phyloP scores from a whole-genome alignment of 2,329 filamentous ascomycete genomes.

The Epichloe amarillans region DNA sequence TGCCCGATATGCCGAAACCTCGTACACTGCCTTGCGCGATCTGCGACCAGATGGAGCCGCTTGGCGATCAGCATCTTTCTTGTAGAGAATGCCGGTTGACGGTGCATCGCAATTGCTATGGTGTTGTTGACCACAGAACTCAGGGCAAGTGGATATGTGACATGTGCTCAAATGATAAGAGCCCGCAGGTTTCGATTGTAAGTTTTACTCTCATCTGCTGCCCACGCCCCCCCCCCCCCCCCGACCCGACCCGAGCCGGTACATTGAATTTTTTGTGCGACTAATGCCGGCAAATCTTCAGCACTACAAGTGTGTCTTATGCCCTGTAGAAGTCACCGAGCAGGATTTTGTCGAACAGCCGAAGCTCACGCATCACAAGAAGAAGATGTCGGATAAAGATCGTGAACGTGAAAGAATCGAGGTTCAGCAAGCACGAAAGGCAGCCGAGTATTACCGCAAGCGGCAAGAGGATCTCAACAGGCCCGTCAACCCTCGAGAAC shows the following conservation, averaged over 20 bases:
- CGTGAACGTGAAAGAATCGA: conserved; percentile 78
- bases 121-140: conserved; percentile 57
- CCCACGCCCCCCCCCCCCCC: too few relatives aligned
- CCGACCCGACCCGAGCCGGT: not conserved
- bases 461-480: conserved; percentile 75
- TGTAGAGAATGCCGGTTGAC: conserved; percentile 84
- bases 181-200: conserved; percentile 81
- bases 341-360: conserved; percentile 70
- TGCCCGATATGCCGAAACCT: conserved; percentile 66
- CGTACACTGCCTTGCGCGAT: conserved; percentile 73
- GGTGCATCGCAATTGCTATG: conserved; percentile 87
- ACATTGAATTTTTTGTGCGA: conserved; percentile 8
- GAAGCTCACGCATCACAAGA: conserved; percentile 44
- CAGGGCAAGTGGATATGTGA: conserved; percentile 86
- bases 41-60: conserved; percentile 61
- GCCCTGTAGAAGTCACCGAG: conserved; percentile 68
- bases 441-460: conserved; percentile 69
- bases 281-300: conserved; percentile 12
- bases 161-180: conserved; percentile 90
- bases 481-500: conserved; percentile 72
- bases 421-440: conserved; percentile 67
- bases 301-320: conserved; percentile 88
- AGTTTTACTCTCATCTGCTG: conserved; percentile 20
- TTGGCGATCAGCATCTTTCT: conserved; percentile 57
- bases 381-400: conserved; percentile 82